A percentile compares a stretch with the other conserved stretches of the same genome.
Evolutionary conservation across 2,329 filamentous ascomycete species (phyloP).

Genomic region (Scytalidium lignicola): DNA sequence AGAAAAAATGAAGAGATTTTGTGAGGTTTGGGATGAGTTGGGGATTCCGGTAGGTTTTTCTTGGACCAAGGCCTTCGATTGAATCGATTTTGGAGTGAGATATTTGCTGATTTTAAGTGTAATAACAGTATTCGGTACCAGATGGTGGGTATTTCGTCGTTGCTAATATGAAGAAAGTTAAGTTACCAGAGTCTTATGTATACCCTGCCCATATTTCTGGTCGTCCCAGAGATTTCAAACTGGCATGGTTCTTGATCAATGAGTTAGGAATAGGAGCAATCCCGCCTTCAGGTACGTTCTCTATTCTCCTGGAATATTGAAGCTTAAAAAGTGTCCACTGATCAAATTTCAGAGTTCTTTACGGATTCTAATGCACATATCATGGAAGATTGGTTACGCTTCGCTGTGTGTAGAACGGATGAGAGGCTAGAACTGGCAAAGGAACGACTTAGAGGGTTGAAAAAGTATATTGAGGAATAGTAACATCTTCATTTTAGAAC

Average conservation of each 20-base stretch:
- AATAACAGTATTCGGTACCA: neutral
- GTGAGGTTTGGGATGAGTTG: conserved; percentile 11
- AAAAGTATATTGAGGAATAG: conserved; percentile 47
- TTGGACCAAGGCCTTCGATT: neutral
- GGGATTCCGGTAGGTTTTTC: conserved; percentile 6
- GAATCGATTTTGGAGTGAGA: neutral
- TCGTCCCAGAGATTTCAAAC: conserved; percentile 82
- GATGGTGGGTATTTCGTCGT: conserved; percentile 95
- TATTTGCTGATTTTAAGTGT: neutral
- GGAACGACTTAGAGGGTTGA: conserved; percentile 64
- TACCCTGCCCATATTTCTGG: conserved; percentile 81
- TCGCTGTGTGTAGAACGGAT: conserved; percentile 91
- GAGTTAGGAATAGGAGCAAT: conserved; percentile 93
- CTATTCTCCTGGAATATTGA: neutral
- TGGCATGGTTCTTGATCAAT: conserved; percentile 90
- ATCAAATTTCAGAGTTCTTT: conserved; percentile 65
- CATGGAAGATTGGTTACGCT: conserved; percentile 84
- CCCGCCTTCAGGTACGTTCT: conserved; percentile 59
- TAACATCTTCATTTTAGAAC: conserved; percentile 5
- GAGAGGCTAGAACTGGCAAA: conserved; percentile 75
- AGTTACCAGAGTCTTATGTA: conserved; percentile 71
- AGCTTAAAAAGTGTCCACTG: neutral
- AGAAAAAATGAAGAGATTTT: conserved; percentile 11
- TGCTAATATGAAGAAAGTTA: conserved; percentile 80
- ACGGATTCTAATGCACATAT: conserved; percentile 73